Evolutionary conservation across 2,329 filamentous ascomycete species (phyloP).

Genomic region (Nothophoma quercina): DNA sequence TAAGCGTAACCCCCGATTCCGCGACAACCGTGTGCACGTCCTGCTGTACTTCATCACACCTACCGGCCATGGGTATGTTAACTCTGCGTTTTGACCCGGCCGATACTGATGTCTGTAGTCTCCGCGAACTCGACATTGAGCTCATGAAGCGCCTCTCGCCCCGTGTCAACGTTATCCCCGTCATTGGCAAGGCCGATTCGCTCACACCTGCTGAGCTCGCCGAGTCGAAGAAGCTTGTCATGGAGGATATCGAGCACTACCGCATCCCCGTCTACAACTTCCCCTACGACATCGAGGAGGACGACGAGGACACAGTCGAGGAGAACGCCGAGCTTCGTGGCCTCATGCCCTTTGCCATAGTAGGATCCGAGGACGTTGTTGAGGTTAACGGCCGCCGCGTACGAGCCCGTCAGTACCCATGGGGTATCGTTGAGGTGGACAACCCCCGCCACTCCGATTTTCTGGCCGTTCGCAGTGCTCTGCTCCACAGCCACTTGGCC

Average conservation of each 20-base stretch:
- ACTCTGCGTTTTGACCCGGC: neutral
- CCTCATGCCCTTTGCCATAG: constrained; percentile 98
- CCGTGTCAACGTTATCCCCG: constrained; percentile 97
- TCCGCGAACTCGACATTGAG: constrained; percentile 98
- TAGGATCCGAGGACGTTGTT: constrained; percentile 93
- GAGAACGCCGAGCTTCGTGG: constrained; percentile 98
- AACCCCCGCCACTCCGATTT: constrained; percentile 99
- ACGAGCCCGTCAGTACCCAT: constrained; percentile 95
- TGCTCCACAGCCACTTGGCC: constrained; percentile 96
- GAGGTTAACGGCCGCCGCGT: constrained; percentile 93
- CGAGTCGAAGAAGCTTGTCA: constrained; percentile 99
- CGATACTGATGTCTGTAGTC: constrained; percentile 60
- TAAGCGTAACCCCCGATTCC: constrained; percentile 99
- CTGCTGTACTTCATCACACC: constrained; percentile 99
- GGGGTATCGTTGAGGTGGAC: constrained; percentile 98
- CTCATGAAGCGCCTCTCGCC: constrained; percentile 99
- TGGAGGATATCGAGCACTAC: constrained; percentile 99
- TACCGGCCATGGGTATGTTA: constrained; percentile 84
- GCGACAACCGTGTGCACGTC: constrained; percentile 97
- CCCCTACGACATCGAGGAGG: constrained; percentile 99
- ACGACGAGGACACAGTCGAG: constrained; percentile 98
- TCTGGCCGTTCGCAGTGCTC: constrained; percentile 92
- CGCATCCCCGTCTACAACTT: constrained; percentile 99
- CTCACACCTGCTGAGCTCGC: constrained; percentile 95
- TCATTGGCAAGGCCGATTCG: constrained; percentile 98